phyloP scores from a whole-genome alignment of 176 grass and related monocot species.

The Luzula sylvatica region DNA sequence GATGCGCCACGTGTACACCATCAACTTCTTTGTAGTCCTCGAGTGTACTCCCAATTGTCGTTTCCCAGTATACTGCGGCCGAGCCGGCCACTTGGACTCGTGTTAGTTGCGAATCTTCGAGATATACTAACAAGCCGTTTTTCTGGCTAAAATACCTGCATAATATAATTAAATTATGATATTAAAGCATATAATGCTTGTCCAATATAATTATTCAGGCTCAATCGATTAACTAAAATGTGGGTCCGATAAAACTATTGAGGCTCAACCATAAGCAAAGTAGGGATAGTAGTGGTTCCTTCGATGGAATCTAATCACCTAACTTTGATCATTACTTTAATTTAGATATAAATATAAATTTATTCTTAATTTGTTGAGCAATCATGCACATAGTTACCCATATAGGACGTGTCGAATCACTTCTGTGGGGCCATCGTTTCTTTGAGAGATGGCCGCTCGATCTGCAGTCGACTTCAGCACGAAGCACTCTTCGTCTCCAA shows the following conservation, averaged over 20 bases:
- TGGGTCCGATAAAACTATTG: too few species aligned
- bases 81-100: slow-evolving; percentile 26
- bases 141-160: slow-evolving; percentile 35
- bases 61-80: slow-evolving; percentile 37
- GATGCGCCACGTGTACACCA: slow-evolving; percentile 28
- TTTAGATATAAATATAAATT: too few species aligned
- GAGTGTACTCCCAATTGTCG: slow-evolving; percentile 26
- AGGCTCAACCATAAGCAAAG: too few species aligned
- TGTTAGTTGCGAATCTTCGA: slow-evolving; percentile 35
- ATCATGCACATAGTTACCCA: slow-evolving; percentile 6
- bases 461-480: slow-evolving; percentile 27
- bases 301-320: too few species aligned
- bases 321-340: too few species aligned
- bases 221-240: too few species aligned
- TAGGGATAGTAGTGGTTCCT: too few species aligned
- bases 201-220: too few species aligned
- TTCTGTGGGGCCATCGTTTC: slow-evolving; percentile 26
- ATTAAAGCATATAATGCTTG: too few species aligned
- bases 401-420: slow-evolving; percentile 33
- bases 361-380: not conserved
- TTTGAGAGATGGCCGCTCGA: slow-evolving; percentile 12
- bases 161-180: not conserved
- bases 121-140: slow-evolving; percentile 29
- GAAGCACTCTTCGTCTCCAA: slow-evolving; percentile 37
- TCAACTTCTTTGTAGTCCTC: slow-evolving; percentile 26